phyloP scores from a whole-genome alignment of 2,329 filamentous ascomycete genomes.

The Venturiaceae sp. region DNA sequence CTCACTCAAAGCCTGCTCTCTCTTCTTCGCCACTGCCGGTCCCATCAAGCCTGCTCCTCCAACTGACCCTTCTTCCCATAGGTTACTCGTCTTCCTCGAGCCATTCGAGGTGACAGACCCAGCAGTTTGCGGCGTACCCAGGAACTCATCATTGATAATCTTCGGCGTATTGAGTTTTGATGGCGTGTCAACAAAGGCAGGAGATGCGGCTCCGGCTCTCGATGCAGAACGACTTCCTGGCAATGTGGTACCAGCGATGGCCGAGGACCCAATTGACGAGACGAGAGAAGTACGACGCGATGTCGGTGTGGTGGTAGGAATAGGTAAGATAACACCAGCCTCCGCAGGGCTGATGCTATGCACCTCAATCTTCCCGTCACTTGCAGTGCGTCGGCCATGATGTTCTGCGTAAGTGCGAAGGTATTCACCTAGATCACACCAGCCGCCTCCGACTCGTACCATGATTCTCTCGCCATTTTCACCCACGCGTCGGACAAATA shows the following conservation, averaged over 20 bases:
- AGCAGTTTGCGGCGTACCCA: neutral
- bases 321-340: neutral
- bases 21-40: slow-evolving; percentile 50
- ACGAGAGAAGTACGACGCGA: neutral
- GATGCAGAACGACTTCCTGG: neutral
- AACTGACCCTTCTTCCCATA: slow-evolving; percentile 35
- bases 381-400: slow-evolving; percentile 63
- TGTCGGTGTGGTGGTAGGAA: neutral
- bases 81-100: slow-evolving; percentile 11
- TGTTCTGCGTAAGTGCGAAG: slow-evolving; percentile 87
- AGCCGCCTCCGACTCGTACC: slow-evolving; percentile 96
- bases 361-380: slow-evolving; percentile 46
- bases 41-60: slow-evolving; percentile 69
- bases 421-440: slow-evolving; percentile 93
- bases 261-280: neutral
- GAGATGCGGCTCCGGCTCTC: neutral
- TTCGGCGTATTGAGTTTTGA: neutral
- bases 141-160: neutral
- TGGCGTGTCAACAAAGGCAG: neutral
- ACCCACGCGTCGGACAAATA: slow-evolving; percentile 87
- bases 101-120: slow-evolving; percentile 13
- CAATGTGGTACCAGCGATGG: neutral
- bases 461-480: slow-evolving; percentile 88
- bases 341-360: slow-evolving; percentile 16
- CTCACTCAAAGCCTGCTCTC: slow-evolving; percentile 51